These are phyloP conservation scores for Liquidambar formosana DNA, from an alignment of 164 flowering plant species.

Conservation along the genomic window DNA sequence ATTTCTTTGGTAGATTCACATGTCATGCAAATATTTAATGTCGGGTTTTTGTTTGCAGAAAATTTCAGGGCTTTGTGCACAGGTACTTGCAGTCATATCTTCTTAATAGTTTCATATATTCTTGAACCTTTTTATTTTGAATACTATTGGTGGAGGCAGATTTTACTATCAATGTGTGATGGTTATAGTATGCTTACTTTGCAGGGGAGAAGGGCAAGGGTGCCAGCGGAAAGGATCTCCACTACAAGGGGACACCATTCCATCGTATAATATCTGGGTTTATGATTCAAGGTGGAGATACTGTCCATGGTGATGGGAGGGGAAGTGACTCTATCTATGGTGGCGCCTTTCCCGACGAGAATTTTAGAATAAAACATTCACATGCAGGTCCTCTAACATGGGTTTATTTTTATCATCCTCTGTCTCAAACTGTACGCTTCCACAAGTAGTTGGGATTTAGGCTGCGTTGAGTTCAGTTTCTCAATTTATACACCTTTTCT, in stretches of 20 bases:
- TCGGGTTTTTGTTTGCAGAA: slow-evolving; percentile 57
- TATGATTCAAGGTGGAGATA: slow-evolving; percentile 95
- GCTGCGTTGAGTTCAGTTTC: not conserved
- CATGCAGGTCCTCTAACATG: slow-evolving; percentile 62
- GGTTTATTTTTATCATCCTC: not conserved
- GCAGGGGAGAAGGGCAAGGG: slow-evolving; percentile 83
- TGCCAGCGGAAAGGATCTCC: slow-evolving; percentile 64
- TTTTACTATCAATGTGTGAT: not conserved
- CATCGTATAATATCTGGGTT: slow-evolving; percentile 96
- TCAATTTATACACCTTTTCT: slow-evolving; percentile 4
- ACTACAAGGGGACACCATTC: slow-evolving; percentile 86
- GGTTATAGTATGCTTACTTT: slow-evolving; percentile 10
- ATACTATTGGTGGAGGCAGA: not conserved
- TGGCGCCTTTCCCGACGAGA: slow-evolving; percentile 86
- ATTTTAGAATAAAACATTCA: slow-evolving; percentile 80
- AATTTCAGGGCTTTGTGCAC: slow-evolving; percentile 98
- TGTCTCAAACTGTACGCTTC: not conserved
- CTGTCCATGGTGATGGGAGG: slow-evolving; percentile 65
- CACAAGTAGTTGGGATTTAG: not conserved
- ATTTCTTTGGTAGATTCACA: not conserved
- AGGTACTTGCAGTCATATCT: slow-evolving; percentile 42
- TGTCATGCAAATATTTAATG: slow-evolving; percentile 16
- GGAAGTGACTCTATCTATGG: slow-evolving; percentile 90
- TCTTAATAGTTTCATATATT: not conserved
- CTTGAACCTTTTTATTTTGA: not conserved